These are phyloP conservation scores for Aspergillus sp. DNA, from an alignment of 2,329 filamentous ascomycete species.

Conservation along the genomic window DNA sequence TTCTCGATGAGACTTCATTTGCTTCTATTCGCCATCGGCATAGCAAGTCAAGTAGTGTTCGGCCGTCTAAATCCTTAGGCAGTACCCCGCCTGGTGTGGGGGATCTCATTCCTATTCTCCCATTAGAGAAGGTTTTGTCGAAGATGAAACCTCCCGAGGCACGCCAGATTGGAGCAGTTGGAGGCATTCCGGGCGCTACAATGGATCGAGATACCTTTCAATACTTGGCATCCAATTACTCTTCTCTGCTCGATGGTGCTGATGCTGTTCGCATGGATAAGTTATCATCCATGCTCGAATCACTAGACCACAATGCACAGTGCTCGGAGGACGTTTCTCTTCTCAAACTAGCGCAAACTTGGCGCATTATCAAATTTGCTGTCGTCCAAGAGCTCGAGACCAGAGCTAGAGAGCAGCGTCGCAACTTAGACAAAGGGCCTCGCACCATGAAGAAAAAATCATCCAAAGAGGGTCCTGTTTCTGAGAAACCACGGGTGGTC, in stretches of 20 bases:
- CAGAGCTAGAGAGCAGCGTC: slow-evolving; percentile 39
- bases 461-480: slow-evolving; percentile 33
- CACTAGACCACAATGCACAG: slow-evolving; percentile 56
- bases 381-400: slow-evolving; percentile 52
- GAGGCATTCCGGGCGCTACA: slow-evolving; percentile 50
- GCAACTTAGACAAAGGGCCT: slow-evolving; percentile 22
- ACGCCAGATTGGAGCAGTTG: slow-evolving; percentile 53
- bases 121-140: slow-evolving; percentile 53
- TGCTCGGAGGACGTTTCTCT: slow-evolving; percentile 54
- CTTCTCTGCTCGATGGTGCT: slow-evolving; percentile 36
- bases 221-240: slow-evolving; percentile 48
- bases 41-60: slow-evolving; percentile 48
- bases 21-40: slow-evolving; percentile 51
- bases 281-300: slow-evolving; percentile 40
- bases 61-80: slow-evolving; percentile 55
- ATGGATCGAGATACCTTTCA: slow-evolving; percentile 44
- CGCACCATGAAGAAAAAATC: slow-evolving; percentile 26
- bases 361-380: slow-evolving; percentile 57
- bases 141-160: slow-evolving; percentile 43
- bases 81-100: slow-evolving; percentile 55
- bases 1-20: slow-evolving; percentile 58
- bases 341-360: slow-evolving; percentile 59
- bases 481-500: slow-evolving; percentile 27
- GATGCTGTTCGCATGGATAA: slow-evolving; percentile 25
- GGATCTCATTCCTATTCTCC: slow-evolving; percentile 50